Base-by-base conservation (phyloP, 2,329 filamentous ascomycete genomes). In the Talaromyces marneffei region DNA sequence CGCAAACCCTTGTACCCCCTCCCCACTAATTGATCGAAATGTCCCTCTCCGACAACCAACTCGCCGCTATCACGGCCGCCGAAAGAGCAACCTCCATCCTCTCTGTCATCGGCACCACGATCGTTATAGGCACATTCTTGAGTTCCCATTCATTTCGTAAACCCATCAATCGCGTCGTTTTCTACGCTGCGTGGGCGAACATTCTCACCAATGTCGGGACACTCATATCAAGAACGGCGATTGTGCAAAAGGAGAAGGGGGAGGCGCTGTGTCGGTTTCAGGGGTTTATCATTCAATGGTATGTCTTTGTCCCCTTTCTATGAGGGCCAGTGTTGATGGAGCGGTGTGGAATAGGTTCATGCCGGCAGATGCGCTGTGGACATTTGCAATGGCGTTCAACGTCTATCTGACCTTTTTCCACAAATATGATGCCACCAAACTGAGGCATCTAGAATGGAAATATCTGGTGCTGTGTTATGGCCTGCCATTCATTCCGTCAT, bases 101-200 rank as follows among this genome's bases (percentile, higher is more conserved):
- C 46, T 93, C 90, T 0, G 73, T 94, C 0, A 57, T 88, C 1
- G 90, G 89, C 61, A 89, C 87, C 46, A 67, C 87, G 33, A 85
- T 92, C 71, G 88, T 92, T 69, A 85, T 93, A 59, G 67, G 79
- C 60, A 92, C 89, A 2, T 94, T 92, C 70, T 75, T 83, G 31
- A 73, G 75, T n/a, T 90, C 87, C 33, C 82, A 80, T 16, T 81
- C 82, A 4, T 94, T 94, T 71, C 88, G 89, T 69, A 93, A 92
- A 70, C 89, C 90, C n/a, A 92, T 94, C 77, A 94, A 94, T 70
- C 83, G 91, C 18, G 81, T 95, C 0, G 87, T 93, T 9, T 93
- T 95, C 73, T 94, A 89, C 72, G 90, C 91, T 6, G 89, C 88
- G 0, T 88, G 90, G 69, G 91, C 90, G 8, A 95, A 96, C 69